phyloP scores from a whole-genome alignment of 2,329 filamentous ascomycete species.

The Xylariales sp. region DNA sequence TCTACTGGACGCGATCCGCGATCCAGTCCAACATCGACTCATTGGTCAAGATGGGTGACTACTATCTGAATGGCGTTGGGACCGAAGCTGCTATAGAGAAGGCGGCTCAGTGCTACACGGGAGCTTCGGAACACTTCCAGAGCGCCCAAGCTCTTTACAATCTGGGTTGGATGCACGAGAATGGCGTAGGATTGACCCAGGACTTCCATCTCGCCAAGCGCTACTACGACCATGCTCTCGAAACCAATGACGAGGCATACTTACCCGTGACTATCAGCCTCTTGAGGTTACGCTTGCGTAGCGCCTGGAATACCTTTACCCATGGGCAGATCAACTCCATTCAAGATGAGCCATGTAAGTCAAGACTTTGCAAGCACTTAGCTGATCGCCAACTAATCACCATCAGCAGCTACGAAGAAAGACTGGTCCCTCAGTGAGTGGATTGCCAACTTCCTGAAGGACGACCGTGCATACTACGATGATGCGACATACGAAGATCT shows the following conservation, averaged over 20 bases:
- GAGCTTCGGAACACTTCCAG: slow-evolving; percentile 84
- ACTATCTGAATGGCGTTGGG: slow-evolving; percentile 82
- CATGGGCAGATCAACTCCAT: slow-evolving; percentile 91
- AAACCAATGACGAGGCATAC: slow-evolving; percentile 90
- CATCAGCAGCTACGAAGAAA: slow-evolving; percentile 58
- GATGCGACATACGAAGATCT: slow-evolving; percentile 51
- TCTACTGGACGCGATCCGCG: slow-evolving; percentile 93
- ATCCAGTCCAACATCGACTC: slow-evolving; percentile 91
- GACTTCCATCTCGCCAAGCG: slow-evolving; percentile 97
- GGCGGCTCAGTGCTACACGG: slow-evolving; percentile 87
- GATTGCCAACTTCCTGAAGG: slow-evolving; percentile 78
- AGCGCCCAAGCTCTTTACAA: slow-evolving; percentile 97
- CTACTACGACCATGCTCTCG: slow-evolving; percentile 88
- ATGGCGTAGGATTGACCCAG: slow-evolving; percentile 85
- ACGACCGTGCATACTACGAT: slow-evolving; percentile 61
- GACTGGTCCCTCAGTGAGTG: slow-evolving; percentile 79
- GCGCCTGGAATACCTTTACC: slow-evolving; percentile 91
- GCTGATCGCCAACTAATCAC: background rate
- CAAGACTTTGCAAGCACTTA: too few relatives aligned
- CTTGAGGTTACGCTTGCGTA: slow-evolving; percentile 76
- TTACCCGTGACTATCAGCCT: slow-evolving; percentile 86
- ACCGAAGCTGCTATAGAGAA: slow-evolving; percentile 70
- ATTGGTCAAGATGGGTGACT: slow-evolving; percentile 96
- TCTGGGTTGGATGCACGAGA: slow-evolving; percentile 99
- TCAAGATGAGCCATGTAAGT: slow-evolving; percentile 77